Conservation (phyloP, 1,284 basidiomycete species). For the Ganoderma lucidum region DNA sequence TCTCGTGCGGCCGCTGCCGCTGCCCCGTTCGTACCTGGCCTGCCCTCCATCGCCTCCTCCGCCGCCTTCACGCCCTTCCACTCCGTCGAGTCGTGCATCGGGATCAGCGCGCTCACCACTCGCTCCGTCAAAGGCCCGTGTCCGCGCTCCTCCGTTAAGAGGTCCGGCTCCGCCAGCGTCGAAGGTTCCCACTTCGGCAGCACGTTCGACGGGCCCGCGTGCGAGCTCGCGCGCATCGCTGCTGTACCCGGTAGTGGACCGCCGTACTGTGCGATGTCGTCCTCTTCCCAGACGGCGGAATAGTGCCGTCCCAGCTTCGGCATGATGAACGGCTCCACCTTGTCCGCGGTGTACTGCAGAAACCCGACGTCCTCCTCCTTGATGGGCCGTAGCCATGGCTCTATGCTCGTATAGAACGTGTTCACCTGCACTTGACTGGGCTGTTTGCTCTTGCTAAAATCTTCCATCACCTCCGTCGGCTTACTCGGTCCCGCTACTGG, state of each 20-base stretch:
- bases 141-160: constrained; percentile 73
- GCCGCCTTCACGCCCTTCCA: constrained; percentile 83
- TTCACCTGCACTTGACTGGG: constrained; percentile 69
- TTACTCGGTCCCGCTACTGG: constrained; percentile 83
- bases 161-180: constrained; percentile 69
- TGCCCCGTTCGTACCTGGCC: constrained; percentile 76
- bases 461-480: constrained; percentile 83
- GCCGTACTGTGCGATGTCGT: constrained; percentile 71
- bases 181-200: constrained; percentile 77
- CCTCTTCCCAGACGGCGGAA: constrained; percentile 90
- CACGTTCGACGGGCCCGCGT: constrained; percentile 47
- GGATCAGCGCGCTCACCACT: constrained; percentile 80
- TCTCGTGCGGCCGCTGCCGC: constrained; percentile 77
- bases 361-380: constrained; percentile 93
- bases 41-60: constrained; percentile 83
- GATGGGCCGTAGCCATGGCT: constrained; percentile 86
- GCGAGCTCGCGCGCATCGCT: constrained; percentile 41
- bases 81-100: constrained; percentile 64
- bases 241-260: constrained; percentile 51
- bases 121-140: constrained; percentile 85
- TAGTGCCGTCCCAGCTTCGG: constrained; percentile 92
- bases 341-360: constrained; percentile 87
- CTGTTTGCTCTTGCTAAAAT: constrained; percentile 86
- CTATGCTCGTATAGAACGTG: constrained; percentile 87
- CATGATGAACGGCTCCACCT: constrained; percentile 86